Evolutionary conservation across 305 asterid species (phyloP).

Genomic region (Salvia sclarea): DNA sequence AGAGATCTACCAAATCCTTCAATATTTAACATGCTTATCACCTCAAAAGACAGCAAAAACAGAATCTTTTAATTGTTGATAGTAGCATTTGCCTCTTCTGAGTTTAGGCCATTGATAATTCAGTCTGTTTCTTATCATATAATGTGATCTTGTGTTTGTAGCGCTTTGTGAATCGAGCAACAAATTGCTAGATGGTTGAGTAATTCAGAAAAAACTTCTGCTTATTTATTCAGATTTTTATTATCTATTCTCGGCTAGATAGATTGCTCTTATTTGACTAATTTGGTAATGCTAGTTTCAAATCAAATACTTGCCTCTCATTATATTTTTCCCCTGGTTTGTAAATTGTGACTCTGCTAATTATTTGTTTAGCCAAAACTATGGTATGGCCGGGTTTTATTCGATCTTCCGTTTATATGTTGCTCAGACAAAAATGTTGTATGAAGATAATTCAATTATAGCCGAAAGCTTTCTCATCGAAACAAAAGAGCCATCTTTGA

Average conservation of each 20-base stretch:
- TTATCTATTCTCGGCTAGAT: background rate
- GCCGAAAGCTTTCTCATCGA: no score
- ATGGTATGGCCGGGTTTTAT: background rate
- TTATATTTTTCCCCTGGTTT: background rate
- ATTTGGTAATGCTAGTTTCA: background rate
- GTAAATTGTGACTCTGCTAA: background rate
- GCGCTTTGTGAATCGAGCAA: background rate
- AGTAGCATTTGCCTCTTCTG: background rate
- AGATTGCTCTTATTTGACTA: background rate
- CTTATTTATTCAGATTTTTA: background rate
- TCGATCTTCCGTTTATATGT: background rate
- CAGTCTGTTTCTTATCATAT: constrained; percentile 3
- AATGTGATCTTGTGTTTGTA: constrained; percentile 14
- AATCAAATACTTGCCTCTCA: background rate
- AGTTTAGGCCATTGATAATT: background rate
- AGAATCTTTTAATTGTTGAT: background rate
- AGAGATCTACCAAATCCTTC: constrained; percentile 3
- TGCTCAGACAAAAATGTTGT: background rate
- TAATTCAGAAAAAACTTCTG: background rate
- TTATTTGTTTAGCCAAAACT: background rate
- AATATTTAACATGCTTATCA: constrained; percentile 15
- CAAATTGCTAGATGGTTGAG: background rate
- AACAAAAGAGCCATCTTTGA: background rate
- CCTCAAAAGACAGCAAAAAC: background rate
- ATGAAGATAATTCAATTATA: no score